Evolutionary conservation across 352 stramenopile genomes (phyloP).

Genomic region (Pythium aquatile): DNA sequence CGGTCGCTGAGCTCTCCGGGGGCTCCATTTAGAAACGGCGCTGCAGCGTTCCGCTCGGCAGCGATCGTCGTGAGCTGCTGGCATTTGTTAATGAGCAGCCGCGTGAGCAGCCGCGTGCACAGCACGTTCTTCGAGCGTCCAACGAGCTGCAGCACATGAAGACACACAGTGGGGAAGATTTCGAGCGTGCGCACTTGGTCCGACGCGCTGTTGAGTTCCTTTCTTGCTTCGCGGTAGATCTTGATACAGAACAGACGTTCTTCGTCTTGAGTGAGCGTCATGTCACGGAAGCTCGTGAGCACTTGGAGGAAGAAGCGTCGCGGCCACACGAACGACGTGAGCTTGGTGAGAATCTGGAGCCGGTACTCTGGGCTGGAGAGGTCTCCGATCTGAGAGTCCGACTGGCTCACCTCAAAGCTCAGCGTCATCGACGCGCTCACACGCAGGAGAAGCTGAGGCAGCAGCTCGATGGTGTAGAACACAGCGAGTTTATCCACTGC

Average conservation of each 20-base stretch:
- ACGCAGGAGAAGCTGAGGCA: constrained; percentile 44
- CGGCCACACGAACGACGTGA: constrained; percentile 39
- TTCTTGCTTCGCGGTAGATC: constrained; percentile 35
- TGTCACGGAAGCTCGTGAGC: constrained; percentile 50
- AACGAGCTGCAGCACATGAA: constrained; percentile 42
- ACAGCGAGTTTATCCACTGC: constrained; percentile 28
- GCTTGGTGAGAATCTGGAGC: constrained; percentile 31
- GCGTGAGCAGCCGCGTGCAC: constrained; percentile 36
- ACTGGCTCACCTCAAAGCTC: constrained; percentile 21
- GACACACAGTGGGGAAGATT: constrained; percentile 41
- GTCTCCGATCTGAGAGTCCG: constrained; percentile 15
- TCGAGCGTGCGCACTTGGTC: constrained; percentile 27
- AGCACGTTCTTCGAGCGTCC: constrained; percentile 30
- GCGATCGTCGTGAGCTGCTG: constrained; percentile 16
- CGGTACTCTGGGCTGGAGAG: constrained; percentile 35
- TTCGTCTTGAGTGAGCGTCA: constrained; percentile 30
- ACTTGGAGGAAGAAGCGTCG: constrained; percentile 47
- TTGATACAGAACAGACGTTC: constrained; percentile 42
- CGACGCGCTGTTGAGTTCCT: constrained; percentile 28
- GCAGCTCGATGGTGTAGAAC: constrained; percentile 45
- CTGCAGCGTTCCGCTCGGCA: neutral
- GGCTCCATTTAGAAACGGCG: neutral
- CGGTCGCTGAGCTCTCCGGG: constrained; percentile 13
- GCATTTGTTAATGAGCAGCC: constrained; percentile 40
- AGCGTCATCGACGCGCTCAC: constrained; percentile 30